These are phyloP conservation scores for Metschnikowia rubicola DNA, from an alignment of 805 yeast genomes.

Conservation along the genomic window DNA sequence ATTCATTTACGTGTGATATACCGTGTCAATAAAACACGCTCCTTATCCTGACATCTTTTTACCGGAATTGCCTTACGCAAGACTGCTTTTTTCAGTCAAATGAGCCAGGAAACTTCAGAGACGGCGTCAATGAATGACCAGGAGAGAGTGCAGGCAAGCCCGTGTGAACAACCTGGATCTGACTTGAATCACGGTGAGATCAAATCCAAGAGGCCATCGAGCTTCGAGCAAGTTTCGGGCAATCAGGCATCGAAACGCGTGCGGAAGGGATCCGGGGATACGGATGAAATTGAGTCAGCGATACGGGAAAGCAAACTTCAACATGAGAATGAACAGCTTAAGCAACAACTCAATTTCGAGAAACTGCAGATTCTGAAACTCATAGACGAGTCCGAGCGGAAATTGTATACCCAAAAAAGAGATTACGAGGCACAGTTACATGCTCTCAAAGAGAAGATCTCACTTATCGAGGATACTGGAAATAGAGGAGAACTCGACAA, in stretches of 20 bases:
- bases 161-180: too few relatives aligned
- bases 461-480: too few relatives aligned
- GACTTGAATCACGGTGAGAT: too few relatives aligned
- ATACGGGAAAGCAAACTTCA: conserved; percentile 6
- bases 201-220: too few relatives aligned
- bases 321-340: background rate
- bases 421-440: conserved; percentile 8
- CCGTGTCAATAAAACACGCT: too few relatives aligned
- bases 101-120: background rate
- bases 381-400: conserved; percentile 10
- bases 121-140: background rate
- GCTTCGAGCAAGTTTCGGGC: too few relatives aligned
- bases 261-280: background rate
- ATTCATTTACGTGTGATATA: too few relatives aligned
- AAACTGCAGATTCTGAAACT: background rate
- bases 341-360: conserved; percentile 1
- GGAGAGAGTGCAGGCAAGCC: background rate
- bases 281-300: conserved; percentile 6
- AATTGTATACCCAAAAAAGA: conserved; percentile 5
- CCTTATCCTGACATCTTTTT: too few relatives aligned
- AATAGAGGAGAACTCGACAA: too few relatives aligned
- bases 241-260: too few relatives aligned
- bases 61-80: too few relatives aligned
- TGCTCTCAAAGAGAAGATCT: background rate
- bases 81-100: background rate